Evolutionary conservation across 1,284 basidiomycete genomes (phyloP), one percentile per base, ranked within the genome.

Genomic region (Cutaneotrichosporon sp.): DNA sequence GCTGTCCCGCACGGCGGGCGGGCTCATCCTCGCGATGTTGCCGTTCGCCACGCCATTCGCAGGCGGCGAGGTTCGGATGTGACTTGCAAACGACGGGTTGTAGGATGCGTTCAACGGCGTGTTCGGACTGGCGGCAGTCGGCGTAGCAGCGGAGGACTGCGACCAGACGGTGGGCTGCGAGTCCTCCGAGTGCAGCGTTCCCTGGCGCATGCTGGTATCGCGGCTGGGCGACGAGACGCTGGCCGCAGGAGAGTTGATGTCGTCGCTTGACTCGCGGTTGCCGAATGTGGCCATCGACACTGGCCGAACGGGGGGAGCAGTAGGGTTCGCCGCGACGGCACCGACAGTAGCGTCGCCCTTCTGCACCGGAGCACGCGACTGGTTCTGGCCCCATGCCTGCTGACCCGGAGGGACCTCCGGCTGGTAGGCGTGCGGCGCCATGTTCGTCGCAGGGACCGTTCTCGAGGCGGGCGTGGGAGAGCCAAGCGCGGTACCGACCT

Each of bases 141-240:
- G 45, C n/a, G 55, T 49, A 16, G 9, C 22, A n/a, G 34, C 54
- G 11, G 55, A 47, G 10, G 29, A 20, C 55, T 57, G 55, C 9
- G 55, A 57, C 55, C 55, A 57, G 4, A n/a, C 22, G 4, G 55
- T 49, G 20, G 46, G 33, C 46, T 50, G 55, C 33, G 55, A 47
- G 29, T 50, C 51, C 22, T 34, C 34, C 1, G 51, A 53, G 51
- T 25, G 51, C 13, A 53, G 14, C 7, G 51, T 53, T 4, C 20
- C 22, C 34, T 36, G 51, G 20, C n/a, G 45, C 33, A 25, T 16
- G 46, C 55, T 49, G 46, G 45, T 13, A 7, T 34, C 29, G 4
- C 22, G 36, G n/a, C 33, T 57, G n/a, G 42, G 38, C 27, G 31
- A 31, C 22, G 24, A 22, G 22, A 16, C 36, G 22, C 14, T 42